phyloP scores from a whole-genome alignment of 2,329 filamentous ascomycete species.

The Fusarium miscanthi region DNA sequence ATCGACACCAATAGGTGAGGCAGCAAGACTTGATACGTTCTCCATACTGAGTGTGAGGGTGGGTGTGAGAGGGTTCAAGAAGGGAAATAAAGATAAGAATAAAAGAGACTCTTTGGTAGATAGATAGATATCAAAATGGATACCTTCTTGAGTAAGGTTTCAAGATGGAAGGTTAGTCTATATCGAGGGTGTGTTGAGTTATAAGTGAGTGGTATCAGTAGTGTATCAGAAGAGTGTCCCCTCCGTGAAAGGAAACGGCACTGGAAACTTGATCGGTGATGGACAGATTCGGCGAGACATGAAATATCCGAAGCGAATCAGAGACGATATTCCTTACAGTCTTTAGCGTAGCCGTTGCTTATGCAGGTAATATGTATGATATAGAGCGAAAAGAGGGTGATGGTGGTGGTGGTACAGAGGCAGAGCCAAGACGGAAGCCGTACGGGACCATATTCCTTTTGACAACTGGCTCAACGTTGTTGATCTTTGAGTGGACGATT shows the following conservation, averaged over 20 bases:
- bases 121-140: constrained; percentile 13
- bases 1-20: constrained; percentile 29
- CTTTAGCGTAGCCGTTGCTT: background rate
- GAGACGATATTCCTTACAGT: background rate
- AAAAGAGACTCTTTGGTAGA: constrained; percentile 11
- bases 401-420: background rate
- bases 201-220: constrained; percentile 35
- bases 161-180: constrained; percentile 7
- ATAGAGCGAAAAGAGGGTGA: background rate
- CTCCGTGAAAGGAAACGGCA: constrained; percentile 15
- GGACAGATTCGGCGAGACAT: constrained; percentile 19
- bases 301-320: constrained; percentile 20
- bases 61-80: background rate
- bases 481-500: background rate
- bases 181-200: constrained; percentile 18
- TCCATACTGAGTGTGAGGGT: constrained; percentile 29
- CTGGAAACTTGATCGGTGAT: constrained; percentile 18
- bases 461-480: background rate
- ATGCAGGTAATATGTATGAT: background rate
- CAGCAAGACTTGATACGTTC: constrained; percentile 35
- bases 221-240: constrained; percentile 31
- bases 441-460: constrained; percentile 29
- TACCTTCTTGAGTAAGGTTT: background rate
- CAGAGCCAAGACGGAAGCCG: constrained; percentile 8
- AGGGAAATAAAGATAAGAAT: background rate